Percentiles rank a stretch among this genome's conserved stretches.
phyloP scores from a whole-genome alignment of 495 filamentous ascomycete genomes.

The Trichoderma asperelloides region DNA sequence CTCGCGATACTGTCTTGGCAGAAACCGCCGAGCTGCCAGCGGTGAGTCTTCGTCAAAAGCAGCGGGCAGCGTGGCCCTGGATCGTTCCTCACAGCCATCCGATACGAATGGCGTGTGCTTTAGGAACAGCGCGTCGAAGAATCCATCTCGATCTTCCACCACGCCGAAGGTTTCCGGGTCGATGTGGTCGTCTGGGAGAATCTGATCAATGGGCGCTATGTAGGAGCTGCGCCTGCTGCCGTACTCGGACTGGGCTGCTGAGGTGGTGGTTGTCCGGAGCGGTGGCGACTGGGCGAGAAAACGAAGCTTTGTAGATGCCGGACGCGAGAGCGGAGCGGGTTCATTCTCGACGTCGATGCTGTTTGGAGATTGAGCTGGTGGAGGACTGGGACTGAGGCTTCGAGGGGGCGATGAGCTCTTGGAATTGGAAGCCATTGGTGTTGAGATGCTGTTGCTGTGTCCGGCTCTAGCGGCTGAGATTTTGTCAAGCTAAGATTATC shows the following conservation, averaged over 20 bases:
- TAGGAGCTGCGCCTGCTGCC: constrained; percentile 8
- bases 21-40: constrained; percentile 33
- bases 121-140: constrained; percentile 50
- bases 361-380: background rate
- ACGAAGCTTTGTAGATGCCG: background rate
- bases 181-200: constrained; percentile 8
- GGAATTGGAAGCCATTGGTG: background rate
- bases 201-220: constrained; percentile 4
- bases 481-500: background rate
- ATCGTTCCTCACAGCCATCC: background rate
- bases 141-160: constrained; percentile 47
- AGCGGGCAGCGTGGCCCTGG: constrained; percentile 3
- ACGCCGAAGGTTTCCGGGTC: constrained; percentile 35
- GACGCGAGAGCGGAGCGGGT: background rate
- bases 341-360: background rate
- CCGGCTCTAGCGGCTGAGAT: background rate
- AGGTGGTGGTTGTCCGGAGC: background rate
- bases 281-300: background rate
- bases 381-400: background rate
- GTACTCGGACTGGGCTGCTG: background rate
- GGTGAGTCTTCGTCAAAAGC: constrained; percentile 9
- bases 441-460: background rate
- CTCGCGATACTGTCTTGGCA: constrained; percentile 37
- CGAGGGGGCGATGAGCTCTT: background rate
- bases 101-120: constrained; percentile 19